These are phyloP conservation scores for Synchytrium microbalum DNA, from an alignment of 371 early-diverging fungal species.

Conservation along the genomic window DNA sequence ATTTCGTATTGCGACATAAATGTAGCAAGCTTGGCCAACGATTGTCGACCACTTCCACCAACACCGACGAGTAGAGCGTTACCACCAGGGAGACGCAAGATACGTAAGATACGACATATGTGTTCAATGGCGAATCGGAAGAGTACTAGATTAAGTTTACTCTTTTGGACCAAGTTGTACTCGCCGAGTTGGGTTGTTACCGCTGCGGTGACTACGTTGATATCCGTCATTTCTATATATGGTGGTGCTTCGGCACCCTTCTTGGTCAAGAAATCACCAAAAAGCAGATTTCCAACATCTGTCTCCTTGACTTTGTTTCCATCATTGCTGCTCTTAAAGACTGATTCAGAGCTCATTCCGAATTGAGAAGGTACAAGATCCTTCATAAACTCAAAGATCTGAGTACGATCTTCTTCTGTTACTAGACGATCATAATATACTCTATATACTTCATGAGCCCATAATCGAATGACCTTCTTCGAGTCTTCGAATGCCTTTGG, in stretches of 20 bases:
- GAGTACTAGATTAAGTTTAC: conserved; percentile 44
- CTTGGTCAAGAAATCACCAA: conserved; percentile 36
- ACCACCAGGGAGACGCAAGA: conserved; percentile 45
- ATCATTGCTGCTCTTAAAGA: conserved; percentile 35
- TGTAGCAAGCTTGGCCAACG: conserved; percentile 38
- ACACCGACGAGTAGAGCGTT: conserved; percentile 50
- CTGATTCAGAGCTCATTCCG: conserved; percentile 29
- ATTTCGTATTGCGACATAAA: conserved; percentile 45
- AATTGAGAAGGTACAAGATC: conserved; percentile 32
- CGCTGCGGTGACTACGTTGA: conserved; percentile 34
- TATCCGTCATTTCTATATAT: conserved; percentile 37
- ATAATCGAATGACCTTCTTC: conserved; percentile 34
- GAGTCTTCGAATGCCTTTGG: conserved; percentile 24
- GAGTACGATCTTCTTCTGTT: conserved; percentile 40
- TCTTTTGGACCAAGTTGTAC: conserved; percentile 49
- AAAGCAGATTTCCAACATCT: conserved; percentile 40
- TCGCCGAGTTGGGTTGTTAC: conserved; percentile 31
- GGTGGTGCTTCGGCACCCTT: conserved; percentile 21
- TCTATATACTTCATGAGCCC: conserved; percentile 47
- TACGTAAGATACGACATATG: conserved; percentile 40
- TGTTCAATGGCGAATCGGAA: conserved; percentile 55
- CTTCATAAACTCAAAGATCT: conserved; percentile 29
- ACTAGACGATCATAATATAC: conserved; percentile 48
- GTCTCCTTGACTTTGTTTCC: conserved; percentile 23
- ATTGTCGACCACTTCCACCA: conserved; percentile 48